Percentiles rank a stretch among this genome's conserved stretches.
phyloP scores from a whole-genome alignment of 2,329 filamentous ascomycete genomes.

The Colletotrichum cordylinicola region DNA sequence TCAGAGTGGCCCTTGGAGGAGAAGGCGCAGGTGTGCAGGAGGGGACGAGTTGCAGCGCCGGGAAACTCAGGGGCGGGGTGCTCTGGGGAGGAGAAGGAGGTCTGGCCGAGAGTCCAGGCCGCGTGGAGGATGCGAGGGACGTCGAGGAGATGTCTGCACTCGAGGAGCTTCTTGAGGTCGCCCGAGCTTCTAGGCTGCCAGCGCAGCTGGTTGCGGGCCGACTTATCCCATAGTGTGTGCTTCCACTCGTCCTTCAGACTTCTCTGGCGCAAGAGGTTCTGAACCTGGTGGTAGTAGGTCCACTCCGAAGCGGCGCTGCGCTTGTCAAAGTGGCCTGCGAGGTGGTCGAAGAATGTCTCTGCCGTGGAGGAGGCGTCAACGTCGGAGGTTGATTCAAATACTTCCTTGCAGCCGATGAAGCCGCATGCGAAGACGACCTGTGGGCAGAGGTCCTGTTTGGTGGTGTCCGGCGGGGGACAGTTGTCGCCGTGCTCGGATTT shows the following conservation, averaged over 20 bases:
- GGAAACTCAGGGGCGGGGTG: conserved; percentile 19
- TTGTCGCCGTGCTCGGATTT: conserved; percentile 42
- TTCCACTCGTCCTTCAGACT: conserved; percentile 51
- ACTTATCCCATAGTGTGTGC: conserved; percentile 51
- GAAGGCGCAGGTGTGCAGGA: conserved; percentile 24
- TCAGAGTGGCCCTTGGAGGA: conserved; percentile 1
- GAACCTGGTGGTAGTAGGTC: conserved; percentile 49
- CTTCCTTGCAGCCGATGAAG: conserved; percentile 46
- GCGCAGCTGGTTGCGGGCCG: conserved; percentile 42
- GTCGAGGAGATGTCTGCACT: conserved; percentile 46
- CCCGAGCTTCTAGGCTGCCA: conserved; percentile 48
- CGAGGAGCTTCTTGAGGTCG: conserved; percentile 50
- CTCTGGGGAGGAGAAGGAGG: conserved; percentile 38
- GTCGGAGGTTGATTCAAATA: conserved; percentile 44
- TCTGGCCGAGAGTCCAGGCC: conserved; percentile 48
- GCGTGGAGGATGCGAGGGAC: conserved; percentile 47
- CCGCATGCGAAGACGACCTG: conserved; percentile 52
- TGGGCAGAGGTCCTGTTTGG: conserved; percentile 45
- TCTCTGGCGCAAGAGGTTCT: conserved; percentile 49
- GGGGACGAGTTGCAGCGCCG: conserved; percentile 19
- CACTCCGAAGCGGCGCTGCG: conserved; percentile 31
- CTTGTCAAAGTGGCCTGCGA: conserved; percentile 49
- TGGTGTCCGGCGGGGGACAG: conserved; percentile 40
- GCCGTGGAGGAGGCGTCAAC: conserved; percentile 41
- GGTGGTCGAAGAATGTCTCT: conserved; percentile 52